Evolutionary conservation across 805 yeast species (phyloP), one percentile per base, ranked within the genome.

Genomic region (Metschnikowia similis): DNA sequence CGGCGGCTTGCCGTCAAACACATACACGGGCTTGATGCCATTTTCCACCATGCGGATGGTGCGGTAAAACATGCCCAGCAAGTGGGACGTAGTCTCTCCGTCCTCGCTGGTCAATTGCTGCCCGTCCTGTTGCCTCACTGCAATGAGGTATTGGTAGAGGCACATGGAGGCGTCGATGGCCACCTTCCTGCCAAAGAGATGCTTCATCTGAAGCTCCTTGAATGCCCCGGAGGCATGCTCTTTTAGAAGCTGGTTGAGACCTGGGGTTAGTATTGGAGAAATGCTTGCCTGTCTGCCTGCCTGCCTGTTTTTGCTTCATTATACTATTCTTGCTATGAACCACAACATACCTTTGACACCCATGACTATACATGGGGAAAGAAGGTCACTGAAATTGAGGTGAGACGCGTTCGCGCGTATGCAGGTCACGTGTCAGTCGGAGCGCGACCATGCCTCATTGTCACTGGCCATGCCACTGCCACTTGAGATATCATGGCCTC

Each of bases 111-210:
- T 84, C 62, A 94, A 75, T 64, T 90, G 96, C 54, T 83, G 89
- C n/a, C 99, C 99, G 62, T 94, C 98, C 50, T 87, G 90, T 59
- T 92, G 98, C 63, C 99, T 80, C 4, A 94, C 99, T 0, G 98
- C 97, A 62, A 94, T 91, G 44, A 94, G 75, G 63, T 92, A 94
- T 68, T 94, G 99, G 65, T 94, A 94, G 37, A 94, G 75, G 57
- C 96, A 89, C 99, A 94, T 94, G 8, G 98, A 91, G 2, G 96
- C 95, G 71, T 87, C 92, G 52, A 94, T 91, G 52, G 99, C 99
- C n/a, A 94, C 96, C 72, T 94, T 94, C 41, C 98, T 75, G 1
- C 99, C 99, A 61, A 88, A 86, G 42, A 90, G 80, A 13, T 87
- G 76, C 69, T 92, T 92, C 73, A 92, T 85, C 56, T 89, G 96